phyloP scores from a whole-genome alignment of 208 protist genomes.

The Trypanosoma platydactyli region DNA sequence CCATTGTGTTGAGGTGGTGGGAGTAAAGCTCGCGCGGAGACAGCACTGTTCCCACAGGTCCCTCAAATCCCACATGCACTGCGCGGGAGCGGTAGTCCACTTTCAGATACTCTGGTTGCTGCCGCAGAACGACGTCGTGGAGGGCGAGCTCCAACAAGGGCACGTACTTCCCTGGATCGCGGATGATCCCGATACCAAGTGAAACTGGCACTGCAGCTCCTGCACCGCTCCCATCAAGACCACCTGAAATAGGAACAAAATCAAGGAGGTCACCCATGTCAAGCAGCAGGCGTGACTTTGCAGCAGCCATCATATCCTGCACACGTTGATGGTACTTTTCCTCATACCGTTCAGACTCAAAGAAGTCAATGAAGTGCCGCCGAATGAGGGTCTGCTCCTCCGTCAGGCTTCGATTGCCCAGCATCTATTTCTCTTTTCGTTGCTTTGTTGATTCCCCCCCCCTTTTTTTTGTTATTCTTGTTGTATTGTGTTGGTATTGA shows the following conservation, averaged over 20 bases:
- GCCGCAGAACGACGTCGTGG: constrained; percentile 81
- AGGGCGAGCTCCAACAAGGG: constrained; percentile 92
- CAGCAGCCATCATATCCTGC: constrained; percentile 78
- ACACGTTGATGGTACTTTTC: constrained; percentile 84
- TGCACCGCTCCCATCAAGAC: constrained; percentile 19
- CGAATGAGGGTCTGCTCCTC: constrained; percentile 90
- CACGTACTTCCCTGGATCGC: constrained; percentile 81
- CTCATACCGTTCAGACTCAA: constrained; percentile 82
- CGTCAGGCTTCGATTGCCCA: constrained; percentile 74
- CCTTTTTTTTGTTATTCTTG: neutral
- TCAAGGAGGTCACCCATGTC: constrained; percentile 93
- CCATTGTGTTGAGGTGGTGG: constrained; percentile 92
- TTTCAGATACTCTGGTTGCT: constrained; percentile 83
- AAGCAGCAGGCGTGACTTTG: constrained; percentile 84
- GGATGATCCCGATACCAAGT: constrained; percentile 73
- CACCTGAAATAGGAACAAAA: constrained; percentile 48
- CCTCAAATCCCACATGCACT: constrained; percentile 93
- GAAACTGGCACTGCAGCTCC: constrained; percentile 28
- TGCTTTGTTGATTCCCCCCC: neutral
- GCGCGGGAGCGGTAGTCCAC: constrained; percentile 75
- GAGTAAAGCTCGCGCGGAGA: constrained; percentile 94
- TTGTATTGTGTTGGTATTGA: neutral
- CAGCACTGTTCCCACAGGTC: constrained; percentile 92
- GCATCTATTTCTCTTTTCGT: constrained; percentile 39
- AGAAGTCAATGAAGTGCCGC: constrained; percentile 90